Evolutionary conservation across 371 early-diverging fungal species (phyloP).

Genomic region (Actinomortierella ambigua): DNA sequence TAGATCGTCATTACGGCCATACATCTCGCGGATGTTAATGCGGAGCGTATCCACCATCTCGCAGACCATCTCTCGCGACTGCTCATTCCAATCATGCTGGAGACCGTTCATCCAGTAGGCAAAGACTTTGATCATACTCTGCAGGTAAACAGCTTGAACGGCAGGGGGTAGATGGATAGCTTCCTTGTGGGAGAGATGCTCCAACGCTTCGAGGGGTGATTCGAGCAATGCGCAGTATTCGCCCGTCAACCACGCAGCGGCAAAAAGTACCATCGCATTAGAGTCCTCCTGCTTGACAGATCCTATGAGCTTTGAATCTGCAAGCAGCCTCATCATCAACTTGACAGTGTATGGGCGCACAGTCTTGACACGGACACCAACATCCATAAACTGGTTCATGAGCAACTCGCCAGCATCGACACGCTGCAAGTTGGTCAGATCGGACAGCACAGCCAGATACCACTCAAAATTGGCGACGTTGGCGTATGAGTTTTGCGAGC

Average conservation of each 20-base stretch:
- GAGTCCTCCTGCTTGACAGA: slow-evolving; percentile 65
- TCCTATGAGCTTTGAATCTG: slow-evolving; percentile 65
- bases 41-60: slow-evolving; percentile 55
- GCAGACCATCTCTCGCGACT: slow-evolving; percentile 57
- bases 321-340: slow-evolving; percentile 69
- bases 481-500: slow-evolving; percentile 82
- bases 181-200: slow-evolving; percentile 59
- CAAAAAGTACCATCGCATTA: slow-evolving; percentile 78
- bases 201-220: slow-evolving; percentile 58
- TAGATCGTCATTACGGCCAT: slow-evolving; percentile 62
- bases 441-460: slow-evolving; percentile 85
- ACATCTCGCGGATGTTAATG: slow-evolving; percentile 33
- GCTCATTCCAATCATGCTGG: slow-evolving; percentile 59
- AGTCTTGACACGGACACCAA: slow-evolving; percentile 87
- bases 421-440: slow-evolving; percentile 74
- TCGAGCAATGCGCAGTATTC: slow-evolving; percentile 75
- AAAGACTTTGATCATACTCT: slow-evolving; percentile 77
- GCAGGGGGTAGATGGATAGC: slow-evolving; percentile 61
- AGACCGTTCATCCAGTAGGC: slow-evolving; percentile 68
- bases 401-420: slow-evolving; percentile 75
- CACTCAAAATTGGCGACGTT: slow-evolving; percentile 94
- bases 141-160: slow-evolving; percentile 76
- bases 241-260: slow-evolving; percentile 91
- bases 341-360: slow-evolving; percentile 79
- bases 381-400: slow-evolving; percentile 84